phyloP scores from a whole-genome alignment of 345 rosid genomes.

The Pistacia integerrima region DNA sequence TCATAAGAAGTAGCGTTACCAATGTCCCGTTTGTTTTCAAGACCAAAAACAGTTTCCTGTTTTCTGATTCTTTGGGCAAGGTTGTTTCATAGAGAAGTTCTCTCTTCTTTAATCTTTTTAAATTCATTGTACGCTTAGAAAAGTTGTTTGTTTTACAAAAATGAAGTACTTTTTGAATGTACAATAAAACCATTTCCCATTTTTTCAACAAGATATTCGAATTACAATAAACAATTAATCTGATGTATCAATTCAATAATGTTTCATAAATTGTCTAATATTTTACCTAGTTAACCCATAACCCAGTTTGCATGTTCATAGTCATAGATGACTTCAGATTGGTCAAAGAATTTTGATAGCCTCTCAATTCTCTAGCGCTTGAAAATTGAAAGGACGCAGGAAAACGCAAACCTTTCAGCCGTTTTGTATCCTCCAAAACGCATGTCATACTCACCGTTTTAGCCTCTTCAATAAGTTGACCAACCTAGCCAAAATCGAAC shows the following conservation, averaged over 20 bases:
- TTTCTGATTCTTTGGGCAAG: background rate
- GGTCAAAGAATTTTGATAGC: too few species aligned
- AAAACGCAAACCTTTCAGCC: background rate
- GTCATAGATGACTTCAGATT: too few species aligned
- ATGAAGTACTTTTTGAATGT: background rate
- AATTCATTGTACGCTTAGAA: background rate
- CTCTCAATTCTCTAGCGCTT: too few species aligned
- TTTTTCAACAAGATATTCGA: too few species aligned
- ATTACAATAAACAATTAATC: too few species aligned
- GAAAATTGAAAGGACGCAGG: too few species aligned
- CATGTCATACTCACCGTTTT: background rate
- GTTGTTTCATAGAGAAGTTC: background rate
- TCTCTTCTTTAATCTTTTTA: background rate
- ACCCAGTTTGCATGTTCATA: too few species aligned
- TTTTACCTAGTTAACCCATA: too few species aligned
- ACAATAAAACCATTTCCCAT: background rate
- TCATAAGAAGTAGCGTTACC: background rate
- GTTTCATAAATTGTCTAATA: too few species aligned
- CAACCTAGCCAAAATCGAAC: background rate
- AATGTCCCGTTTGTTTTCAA: background rate
- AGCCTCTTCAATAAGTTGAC: background rate
- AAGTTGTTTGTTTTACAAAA: background rate
- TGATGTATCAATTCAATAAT: too few species aligned
- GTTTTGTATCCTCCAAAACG: background rate
- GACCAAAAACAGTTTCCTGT: background rate